Evolutionary conservation across 2,329 filamentous ascomycete genomes (phyloP).

Genomic region (Domatiomyces catenatus): DNA sequence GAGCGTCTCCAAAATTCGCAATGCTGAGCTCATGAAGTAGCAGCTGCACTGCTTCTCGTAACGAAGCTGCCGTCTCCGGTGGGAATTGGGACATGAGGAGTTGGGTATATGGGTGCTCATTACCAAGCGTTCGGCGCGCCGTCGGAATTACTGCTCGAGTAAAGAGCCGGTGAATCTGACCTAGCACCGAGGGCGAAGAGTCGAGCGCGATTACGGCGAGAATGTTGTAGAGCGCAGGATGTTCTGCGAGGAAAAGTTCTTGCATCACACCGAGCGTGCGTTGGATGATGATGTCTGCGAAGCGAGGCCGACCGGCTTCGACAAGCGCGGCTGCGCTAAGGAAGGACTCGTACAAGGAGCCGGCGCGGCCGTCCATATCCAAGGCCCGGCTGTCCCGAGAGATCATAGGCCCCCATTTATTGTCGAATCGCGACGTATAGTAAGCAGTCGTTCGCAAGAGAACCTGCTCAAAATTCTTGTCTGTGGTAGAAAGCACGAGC

Average conservation of each 20-base stretch:
- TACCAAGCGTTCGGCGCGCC: slow-evolving; percentile 1
- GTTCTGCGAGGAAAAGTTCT: slow-evolving; percentile 2
- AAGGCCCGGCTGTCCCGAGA: not conserved
- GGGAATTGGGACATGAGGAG: slow-evolving; percentile 3
- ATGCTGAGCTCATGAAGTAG: slow-evolving; percentile 1
- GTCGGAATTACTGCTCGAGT: not conserved
- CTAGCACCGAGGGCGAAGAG: slow-evolving; percentile 1
- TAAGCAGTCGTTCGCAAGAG: not conserved
- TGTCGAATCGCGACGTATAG: not conserved
- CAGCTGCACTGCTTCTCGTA: slow-evolving; percentile 1
- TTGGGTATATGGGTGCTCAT: slow-evolving; percentile 3
- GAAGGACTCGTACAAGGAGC: not conserved
- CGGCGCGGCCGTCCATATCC: not conserved
- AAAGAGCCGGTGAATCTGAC: not conserved
- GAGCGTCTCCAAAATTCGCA: slow-evolving; percentile 1
- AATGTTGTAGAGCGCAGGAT: slow-evolving; percentile 2
- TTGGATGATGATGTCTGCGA: slow-evolving; percentile 1
- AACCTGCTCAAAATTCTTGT: not conserved
- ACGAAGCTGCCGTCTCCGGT: not conserved
- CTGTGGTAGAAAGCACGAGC: not conserved
- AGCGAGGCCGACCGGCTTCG: slow-evolving; percentile 1
- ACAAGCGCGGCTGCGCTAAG: slow-evolving; percentile 3
- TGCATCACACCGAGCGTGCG: not conserved
- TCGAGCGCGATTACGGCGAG: slow-evolving; percentile 4
- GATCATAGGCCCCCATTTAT: slow-evolving; percentile 2